Conservation (phyloP, 805 yeast genomes). For the Maudiozyma saulgeensis region DNA sequence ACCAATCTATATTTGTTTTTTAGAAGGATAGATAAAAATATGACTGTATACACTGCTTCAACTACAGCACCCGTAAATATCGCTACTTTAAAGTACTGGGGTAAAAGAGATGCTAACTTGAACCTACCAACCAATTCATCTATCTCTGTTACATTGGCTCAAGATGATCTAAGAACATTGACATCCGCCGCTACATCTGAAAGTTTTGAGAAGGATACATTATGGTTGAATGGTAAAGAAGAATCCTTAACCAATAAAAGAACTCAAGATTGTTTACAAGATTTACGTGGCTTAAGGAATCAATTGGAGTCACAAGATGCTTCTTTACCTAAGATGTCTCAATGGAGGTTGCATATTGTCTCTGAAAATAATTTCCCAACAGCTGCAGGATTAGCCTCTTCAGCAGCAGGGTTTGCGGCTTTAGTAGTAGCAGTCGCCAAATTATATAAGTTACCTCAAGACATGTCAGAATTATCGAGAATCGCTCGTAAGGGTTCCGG, state of each 20-base stretch:
- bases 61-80: slow-evolving; percentile 96
- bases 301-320: slow-evolving; percentile 48
- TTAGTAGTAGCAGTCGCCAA: slow-evolving; percentile 81
- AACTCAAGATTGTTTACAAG: slow-evolving; percentile 66
- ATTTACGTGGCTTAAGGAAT: slow-evolving; percentile 58
- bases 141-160: slow-evolving; percentile 87
- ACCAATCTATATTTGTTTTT: too few relatives aligned
- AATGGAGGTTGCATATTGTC: slow-evolving; percentile 65
- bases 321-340: slow-evolving; percentile 50
- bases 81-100: slow-evolving; percentile 98
- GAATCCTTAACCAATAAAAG: slow-evolving; percentile 59
- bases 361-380: slow-evolving; percentile 97
- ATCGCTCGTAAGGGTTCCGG: slow-evolving; percentile 98
- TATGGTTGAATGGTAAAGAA: slow-evolving; percentile 78
- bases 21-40: slow-evolving; percentile 9
- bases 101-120: slow-evolving; percentile 81
- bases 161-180: slow-evolving; percentile 80
- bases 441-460: slow-evolving; percentile 76
- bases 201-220: slow-evolving; percentile 48
- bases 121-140: slow-evolving; percentile 95
- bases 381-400: slow-evolving; percentile 96
- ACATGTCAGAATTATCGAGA: slow-evolving; percentile 74
- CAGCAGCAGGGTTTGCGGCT: slow-evolving; percentile 98
- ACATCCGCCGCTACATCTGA: slow-evolving; percentile 76
- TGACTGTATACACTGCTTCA: slow-evolving; percentile 60